These are phyloP conservation scores for Nepenthes mirabilis DNA, from an alignment of 148 eudicot species.

Conservation along the genomic window DNA sequence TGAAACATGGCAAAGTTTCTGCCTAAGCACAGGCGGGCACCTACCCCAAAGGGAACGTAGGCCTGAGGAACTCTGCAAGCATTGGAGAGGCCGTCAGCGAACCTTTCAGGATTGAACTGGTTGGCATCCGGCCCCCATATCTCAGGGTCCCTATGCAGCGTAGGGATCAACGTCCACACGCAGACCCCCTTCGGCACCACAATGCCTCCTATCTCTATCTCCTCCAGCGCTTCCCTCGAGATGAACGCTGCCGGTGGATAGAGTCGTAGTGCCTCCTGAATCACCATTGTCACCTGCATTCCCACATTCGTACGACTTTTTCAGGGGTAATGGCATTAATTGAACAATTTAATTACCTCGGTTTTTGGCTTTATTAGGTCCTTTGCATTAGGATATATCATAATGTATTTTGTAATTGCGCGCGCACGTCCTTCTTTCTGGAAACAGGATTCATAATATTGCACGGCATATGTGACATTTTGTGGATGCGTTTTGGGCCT, in stretches of 20 bases:
- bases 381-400: too few species aligned
- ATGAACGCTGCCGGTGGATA: conserved; percentile 86
- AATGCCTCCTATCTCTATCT: conserved; percentile 39
- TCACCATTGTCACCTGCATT: conserved; percentile 66
- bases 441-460: too few species aligned
- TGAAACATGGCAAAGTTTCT: conserved; percentile 67
- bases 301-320: too few species aligned
- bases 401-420: too few species aligned
- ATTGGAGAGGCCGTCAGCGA: conserved; percentile 46
- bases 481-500: too few species aligned
- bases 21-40: conserved; percentile 66
- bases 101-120: conserved; percentile 65
- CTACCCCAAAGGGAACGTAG: conserved; percentile 67
- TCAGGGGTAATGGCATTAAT: too few species aligned
- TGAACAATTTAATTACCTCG: too few species aligned
- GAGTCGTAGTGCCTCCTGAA: conserved; percentile 64
- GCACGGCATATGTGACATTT: too few species aligned
- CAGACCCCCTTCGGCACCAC: conserved; percentile 73
- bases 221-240: conserved; percentile 74
- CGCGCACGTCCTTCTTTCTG: too few species aligned
- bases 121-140: conserved; percentile 66
- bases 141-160: conserved; percentile 58
- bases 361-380: too few species aligned
- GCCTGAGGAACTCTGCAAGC: conserved; percentile 74
- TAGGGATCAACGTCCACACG: conserved; percentile 74